A percentile compares a stretch with the other conserved stretches of the same genome.
phyloP scores from a whole-genome alignment of 768 basidiomycete genomes.

The Leccinum arenicola region DNA sequence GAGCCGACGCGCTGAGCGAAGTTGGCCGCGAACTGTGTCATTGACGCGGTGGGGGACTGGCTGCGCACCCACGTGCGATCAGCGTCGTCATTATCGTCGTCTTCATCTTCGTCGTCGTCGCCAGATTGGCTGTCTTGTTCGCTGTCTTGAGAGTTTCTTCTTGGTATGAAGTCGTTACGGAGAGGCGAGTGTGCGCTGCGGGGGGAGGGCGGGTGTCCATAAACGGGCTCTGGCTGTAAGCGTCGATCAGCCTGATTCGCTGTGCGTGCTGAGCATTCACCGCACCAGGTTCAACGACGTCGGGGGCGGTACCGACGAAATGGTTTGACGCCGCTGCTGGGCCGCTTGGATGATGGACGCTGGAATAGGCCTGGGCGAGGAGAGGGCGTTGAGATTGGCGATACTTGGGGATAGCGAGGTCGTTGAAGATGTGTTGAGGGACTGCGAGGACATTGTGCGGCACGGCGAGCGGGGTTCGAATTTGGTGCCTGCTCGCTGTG shows the following conservation, averaged over 20 bases:
- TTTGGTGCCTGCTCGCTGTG: constrained; percentile 27
- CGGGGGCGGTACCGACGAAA: constrained; percentile 37
- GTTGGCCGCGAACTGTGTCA: constrained; percentile 69
- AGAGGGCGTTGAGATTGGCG: constrained; percentile 31
- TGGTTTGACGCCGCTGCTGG: constrained; percentile 38
- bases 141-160: constrained; percentile 48
- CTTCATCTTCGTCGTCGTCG: constrained; percentile 39
- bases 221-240: constrained; percentile 44
- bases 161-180: constrained; percentile 55
- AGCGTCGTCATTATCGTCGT: constrained; percentile 32
- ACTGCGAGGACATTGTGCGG: constrained; percentile 25
- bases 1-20: constrained; percentile 74
- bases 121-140: constrained; percentile 46
- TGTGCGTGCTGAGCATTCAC: background rate
- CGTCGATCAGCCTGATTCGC: constrained; percentile 12
- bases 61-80: constrained; percentile 32
- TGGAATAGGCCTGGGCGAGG: constrained; percentile 24
- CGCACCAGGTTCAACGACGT: constrained; percentile 40
- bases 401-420: constrained; percentile 34
- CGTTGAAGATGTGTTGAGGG: constrained; percentile 33
- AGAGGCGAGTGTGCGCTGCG: constrained; percentile 69
- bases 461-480: constrained; percentile 17
- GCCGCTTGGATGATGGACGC: background rate
- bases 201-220: constrained; percentile 33
- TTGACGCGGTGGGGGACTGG: constrained; percentile 63